Conservation (phyloP, 768 basidiomycete species). For the Kwoniella europaea region DNA sequence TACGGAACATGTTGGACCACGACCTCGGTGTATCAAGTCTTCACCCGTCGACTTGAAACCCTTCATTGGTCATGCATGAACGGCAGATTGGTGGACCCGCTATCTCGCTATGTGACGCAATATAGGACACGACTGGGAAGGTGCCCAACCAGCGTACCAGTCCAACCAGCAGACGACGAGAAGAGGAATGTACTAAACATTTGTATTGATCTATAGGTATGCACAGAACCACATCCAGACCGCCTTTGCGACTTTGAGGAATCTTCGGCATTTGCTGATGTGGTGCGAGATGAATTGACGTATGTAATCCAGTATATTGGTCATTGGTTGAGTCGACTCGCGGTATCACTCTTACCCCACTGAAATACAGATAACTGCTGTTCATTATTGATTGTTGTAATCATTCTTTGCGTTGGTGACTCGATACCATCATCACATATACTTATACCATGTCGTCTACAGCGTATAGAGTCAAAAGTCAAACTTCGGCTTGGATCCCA, state of each 20-base stretch:
- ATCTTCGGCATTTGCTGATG: neutral
- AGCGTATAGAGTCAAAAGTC: too few relatives aligned
- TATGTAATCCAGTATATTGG: too few relatives aligned
- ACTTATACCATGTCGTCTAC: too few relatives aligned
- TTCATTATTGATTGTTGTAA: too few relatives aligned
- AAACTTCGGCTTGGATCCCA: too few relatives aligned
- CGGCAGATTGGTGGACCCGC: neutral
- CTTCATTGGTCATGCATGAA: neutral
- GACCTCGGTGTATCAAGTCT: conserved; percentile 1
- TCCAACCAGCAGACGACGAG: neutral
- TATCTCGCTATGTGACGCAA: neutral
- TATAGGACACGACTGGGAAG: neutral
- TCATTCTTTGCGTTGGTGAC: too few relatives aligned
- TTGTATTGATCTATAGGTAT: neutral
- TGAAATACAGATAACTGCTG: too few relatives aligned
- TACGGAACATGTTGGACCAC: neutral
- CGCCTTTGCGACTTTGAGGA: neutral
- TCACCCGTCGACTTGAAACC: neutral
- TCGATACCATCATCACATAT: too few relatives aligned
- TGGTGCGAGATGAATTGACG: too few relatives aligned
- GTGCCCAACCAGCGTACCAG: neutral
- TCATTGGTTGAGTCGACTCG: too few relatives aligned
- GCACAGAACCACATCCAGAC: neutral
- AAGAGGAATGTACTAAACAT: neutral
- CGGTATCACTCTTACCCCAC: too few relatives aligned